Percentiles rank a stretch among this genome's conserved stretches.
phyloP scores from a whole-genome alignment of 2,329 filamentous ascomycete genomes.

The Diaporthe sp. region DNA sequence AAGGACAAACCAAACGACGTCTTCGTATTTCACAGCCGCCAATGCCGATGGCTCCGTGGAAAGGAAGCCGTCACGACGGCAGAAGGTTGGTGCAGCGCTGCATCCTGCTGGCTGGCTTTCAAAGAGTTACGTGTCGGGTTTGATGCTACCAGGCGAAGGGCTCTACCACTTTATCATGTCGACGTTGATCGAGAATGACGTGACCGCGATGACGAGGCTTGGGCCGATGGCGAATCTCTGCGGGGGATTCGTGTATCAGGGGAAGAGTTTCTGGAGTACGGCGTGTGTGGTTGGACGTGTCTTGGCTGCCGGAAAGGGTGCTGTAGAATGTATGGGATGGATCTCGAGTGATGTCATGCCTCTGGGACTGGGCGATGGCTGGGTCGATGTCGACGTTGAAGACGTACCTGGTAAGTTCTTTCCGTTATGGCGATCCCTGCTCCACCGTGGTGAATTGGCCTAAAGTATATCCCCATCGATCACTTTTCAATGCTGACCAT shows the following conservation, averaged over 20 bases:
- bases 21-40: conserved; percentile 58
- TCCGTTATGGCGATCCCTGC: not conserved
- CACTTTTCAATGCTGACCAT: not conserved
- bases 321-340: conserved; percentile 76
- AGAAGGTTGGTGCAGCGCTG: conserved; percentile 66
- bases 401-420: conserved; percentile 59
- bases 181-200: conserved; percentile 72
- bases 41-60: conserved; percentile 40
- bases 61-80: conserved; percentile 54
- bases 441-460: not conserved
- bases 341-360: conserved; percentile 70
- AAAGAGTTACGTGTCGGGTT: conserved; percentile 73
- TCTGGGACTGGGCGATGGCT: conserved; percentile 62
- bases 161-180: conserved; percentile 74
- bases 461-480: too few species aligned
- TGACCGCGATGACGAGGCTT: conserved; percentile 65
- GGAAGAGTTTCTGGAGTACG: conserved; percentile 77
- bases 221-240: conserved; percentile 72
- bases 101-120: conserved; percentile 74
- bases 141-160: conserved; percentile 73
- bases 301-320: conserved; percentile 69
- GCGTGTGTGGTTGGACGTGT: conserved; percentile 73
- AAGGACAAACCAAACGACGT: conserved; percentile 47
- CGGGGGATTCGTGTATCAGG: conserved; percentile 71
- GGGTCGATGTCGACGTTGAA: conserved; percentile 68